Conservation (phyloP, 148 eudicot genomes). For the Beta vulgaris region DNA sequence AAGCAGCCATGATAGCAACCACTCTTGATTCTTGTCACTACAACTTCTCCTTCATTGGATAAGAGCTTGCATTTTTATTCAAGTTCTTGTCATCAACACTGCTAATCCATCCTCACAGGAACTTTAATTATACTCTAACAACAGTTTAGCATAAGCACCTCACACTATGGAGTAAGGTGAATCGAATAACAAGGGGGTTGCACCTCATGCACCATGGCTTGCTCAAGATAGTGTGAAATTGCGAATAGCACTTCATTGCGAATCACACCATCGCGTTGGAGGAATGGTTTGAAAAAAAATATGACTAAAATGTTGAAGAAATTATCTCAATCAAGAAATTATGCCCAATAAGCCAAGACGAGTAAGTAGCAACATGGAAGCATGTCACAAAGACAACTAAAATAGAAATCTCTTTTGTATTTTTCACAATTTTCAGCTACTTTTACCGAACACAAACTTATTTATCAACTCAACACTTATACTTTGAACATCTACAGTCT, state of each 20-base stretch:
- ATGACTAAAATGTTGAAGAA: no score
- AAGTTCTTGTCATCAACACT: neutral
- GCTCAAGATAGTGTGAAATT: no score
- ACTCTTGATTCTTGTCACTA: neutral
- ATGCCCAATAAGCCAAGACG: neutral
- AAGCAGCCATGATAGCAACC: neutral
- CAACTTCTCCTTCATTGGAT: neutral
- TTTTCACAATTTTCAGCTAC: no score
- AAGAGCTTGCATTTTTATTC: neutral
- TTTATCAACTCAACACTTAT: no score
- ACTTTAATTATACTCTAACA: neutral
- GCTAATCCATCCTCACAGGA: neutral
- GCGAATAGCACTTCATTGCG: neutral
- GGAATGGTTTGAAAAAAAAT: no score
- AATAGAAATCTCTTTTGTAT: no score
- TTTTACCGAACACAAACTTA: no score
- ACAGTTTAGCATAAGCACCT: neutral
- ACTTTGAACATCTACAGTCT: no score
- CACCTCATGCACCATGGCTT: neutral
- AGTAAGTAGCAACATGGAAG: neutral
- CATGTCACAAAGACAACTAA: neutral
- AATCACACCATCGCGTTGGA: neutral
- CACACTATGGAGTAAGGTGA: neutral
- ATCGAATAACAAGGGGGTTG: neutral
- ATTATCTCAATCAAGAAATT: neutral